Evolutionary conservation across 257 asterid species (phyloP).

Genomic region (Plantago major): DNA sequence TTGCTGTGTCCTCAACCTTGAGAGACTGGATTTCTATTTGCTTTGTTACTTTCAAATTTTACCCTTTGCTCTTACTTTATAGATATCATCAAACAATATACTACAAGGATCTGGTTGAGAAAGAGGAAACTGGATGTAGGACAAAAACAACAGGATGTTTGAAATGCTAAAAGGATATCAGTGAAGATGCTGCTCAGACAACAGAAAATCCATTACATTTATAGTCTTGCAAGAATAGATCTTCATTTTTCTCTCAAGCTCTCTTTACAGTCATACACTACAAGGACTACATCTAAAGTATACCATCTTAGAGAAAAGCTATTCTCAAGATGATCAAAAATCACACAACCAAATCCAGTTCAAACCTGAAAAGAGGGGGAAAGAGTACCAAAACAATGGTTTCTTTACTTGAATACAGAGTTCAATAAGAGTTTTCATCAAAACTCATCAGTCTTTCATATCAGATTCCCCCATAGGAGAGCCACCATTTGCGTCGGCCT

Average conservation of each 20-base stretch:
- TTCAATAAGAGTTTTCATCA: background rate
- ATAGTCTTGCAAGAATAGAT: slow-evolving; percentile 11
- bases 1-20: no score
- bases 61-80: no score
- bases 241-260: slow-evolving; percentile 7
- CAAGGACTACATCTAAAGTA: background rate
- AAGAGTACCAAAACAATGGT: background rate
- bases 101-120: no score
- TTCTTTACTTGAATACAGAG: slow-evolving; percentile 2
- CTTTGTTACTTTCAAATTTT: no score
- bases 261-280: slow-evolving; percentile 8
- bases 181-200: no score
- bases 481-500: slow-evolving; percentile 13
- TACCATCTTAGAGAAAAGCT: background rate
- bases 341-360: slow-evolving; percentile 1
- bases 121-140: no score
- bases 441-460: slow-evolving; percentile 2
- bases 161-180: no score
- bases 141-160: no score
- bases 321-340: background rate
- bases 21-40: no score
- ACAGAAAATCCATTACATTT: slow-evolving; percentile 3
- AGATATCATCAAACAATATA: no score
- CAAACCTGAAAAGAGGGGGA: background rate
- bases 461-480: slow-evolving; percentile 15